Evolutionary conservation across 2,329 filamentous ascomycete genomes (phyloP).

Genomic region (Exophiala xenobiotica): DNA sequence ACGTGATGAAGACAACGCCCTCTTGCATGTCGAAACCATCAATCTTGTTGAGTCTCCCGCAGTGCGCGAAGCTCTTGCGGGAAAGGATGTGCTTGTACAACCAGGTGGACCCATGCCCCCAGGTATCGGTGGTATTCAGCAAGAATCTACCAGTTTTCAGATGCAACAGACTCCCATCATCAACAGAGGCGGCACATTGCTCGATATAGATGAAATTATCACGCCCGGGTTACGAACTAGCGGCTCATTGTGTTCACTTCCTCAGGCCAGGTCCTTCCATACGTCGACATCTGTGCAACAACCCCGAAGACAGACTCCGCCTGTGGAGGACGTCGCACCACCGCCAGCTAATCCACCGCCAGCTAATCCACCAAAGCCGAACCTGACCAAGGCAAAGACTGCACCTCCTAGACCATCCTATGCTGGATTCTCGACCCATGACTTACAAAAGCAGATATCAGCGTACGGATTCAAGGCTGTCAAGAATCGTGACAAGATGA

Average conservation of each 20-base stretch:
- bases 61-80: conserved; percentile 26
- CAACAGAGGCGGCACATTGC: conserved; percentile 1
- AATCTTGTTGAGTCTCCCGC: conserved; percentile 54
- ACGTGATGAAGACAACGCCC: conserved; percentile 62
- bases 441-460: conserved; percentile 62
- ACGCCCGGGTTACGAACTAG: conserved; percentile 5
- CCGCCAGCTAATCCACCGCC: neutral
- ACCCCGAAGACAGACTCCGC: neutral
- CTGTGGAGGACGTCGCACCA: neutral
- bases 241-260: neutral
- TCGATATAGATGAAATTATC: conserved; percentile 25
- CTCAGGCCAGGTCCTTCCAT: conserved; percentile 9
- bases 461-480: conserved; percentile 72
- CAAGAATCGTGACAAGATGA: conserved; percentile 67
- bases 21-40: conserved; percentile 63
- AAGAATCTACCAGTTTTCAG: neutral
- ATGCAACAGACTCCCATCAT: conserved; percentile 2
- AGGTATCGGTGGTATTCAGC: neutral
- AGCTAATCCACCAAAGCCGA: neutral
- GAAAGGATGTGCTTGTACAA: conserved; percentile 27
- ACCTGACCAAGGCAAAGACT: neutral
- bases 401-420: conserved; percentile 54
- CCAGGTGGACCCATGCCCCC: conserved; percentile 1
- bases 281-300: conserved; percentile 6
- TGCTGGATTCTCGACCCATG: conserved; percentile 59